Evolutionary conservation across 371 early-diverging fungal genomes (phyloP).

Genomic region (Rhizomucor pusillus): DNA sequence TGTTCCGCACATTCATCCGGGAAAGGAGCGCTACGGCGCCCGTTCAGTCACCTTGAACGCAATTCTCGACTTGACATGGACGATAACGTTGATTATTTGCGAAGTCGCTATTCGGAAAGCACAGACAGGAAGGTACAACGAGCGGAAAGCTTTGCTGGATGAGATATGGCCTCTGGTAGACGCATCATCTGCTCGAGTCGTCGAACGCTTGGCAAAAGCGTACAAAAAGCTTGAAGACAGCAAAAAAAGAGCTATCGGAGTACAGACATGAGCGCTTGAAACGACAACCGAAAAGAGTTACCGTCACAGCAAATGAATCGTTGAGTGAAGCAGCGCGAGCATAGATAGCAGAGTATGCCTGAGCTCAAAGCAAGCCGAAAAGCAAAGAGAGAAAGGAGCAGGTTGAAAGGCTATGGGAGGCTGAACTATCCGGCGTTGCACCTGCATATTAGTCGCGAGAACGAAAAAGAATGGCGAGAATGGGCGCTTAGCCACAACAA

Average conservation of each 20-base stretch:
- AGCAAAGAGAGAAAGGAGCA: neutral
- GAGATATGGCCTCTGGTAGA: neutral
- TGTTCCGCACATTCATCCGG: constrained; percentile 6
- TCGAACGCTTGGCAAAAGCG: neutral
- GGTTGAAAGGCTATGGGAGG: neutral
- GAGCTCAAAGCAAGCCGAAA: neutral
- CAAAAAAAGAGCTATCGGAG: neutral
- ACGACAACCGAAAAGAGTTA: neutral
- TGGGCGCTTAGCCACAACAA: neutral
- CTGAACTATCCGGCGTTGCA: constrained; percentile 7
- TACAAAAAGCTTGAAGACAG: neutral
- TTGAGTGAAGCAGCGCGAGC: neutral
- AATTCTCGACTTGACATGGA: neutral
- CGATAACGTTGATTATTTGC: constrained; percentile 2
- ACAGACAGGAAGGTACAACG: neutral
- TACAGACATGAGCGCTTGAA: neutral
- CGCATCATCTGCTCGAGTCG: neutral
- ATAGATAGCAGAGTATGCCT: neutral
- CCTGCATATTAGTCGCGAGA: constrained; percentile 2
- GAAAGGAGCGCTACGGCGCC: neutral
- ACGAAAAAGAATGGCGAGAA: neutral
- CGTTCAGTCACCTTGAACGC: neutral
- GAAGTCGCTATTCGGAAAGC: neutral
- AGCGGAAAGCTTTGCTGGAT: neutral
- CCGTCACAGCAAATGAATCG: neutral